phyloP scores from a whole-genome alignment of 345 rosid genomes.

The Ceriops tagal region DNA sequence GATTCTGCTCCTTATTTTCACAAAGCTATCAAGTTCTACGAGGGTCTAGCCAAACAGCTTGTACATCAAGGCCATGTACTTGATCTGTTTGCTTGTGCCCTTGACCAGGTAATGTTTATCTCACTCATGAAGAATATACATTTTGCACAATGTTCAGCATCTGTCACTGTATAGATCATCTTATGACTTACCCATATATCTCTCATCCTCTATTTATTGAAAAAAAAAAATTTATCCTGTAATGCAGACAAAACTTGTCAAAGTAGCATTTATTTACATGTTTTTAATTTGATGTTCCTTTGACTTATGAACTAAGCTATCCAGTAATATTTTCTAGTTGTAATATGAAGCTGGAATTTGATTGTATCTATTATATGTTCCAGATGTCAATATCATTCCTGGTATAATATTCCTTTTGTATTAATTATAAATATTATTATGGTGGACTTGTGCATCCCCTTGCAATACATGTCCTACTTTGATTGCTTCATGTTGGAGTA shows the following conservation, averaged over 20 bases:
- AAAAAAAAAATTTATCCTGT: too few relatives aligned
- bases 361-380: background rate
- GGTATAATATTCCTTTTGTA: background rate
- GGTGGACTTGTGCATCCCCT: too few relatives aligned
- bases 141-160: background rate
- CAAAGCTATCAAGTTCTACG: conserved; percentile 78
- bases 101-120: conserved; percentile 64
- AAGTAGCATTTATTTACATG: too few relatives aligned
- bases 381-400: background rate
- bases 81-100: conserved; percentile 91
- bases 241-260: too few relatives aligned
- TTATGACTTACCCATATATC: background rate
- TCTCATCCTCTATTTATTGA: too few relatives aligned
- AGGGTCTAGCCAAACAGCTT: conserved; percentile 79
- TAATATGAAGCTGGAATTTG: background rate
- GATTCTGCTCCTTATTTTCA: conserved; percentile 77
- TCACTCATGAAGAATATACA: background rate
- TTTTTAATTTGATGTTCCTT: too few relatives aligned
- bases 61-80: conserved; percentile 98
- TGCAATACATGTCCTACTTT: too few relatives aligned
- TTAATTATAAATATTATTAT: background rate
- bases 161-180: background rate
- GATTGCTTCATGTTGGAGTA: too few relatives aligned
- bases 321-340: background rate
- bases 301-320: too few relatives aligned